Evolutionary conservation across 139 green algal species (phyloP).

Genomic region (Mesotaenium endlicherianum): DNA sequence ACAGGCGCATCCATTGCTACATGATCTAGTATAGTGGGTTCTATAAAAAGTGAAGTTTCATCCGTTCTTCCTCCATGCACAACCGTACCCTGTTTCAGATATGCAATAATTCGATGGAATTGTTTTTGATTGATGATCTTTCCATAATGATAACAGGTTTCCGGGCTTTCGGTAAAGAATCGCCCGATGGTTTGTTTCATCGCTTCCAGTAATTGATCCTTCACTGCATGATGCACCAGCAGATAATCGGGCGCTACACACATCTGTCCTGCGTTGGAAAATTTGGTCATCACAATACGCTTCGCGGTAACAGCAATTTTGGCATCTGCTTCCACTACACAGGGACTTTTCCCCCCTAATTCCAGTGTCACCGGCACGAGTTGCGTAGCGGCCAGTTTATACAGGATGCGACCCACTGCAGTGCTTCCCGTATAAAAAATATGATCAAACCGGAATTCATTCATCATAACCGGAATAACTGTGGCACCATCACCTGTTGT

Average conservation of each 20-base stretch:
- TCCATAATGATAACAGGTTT: not conserved
- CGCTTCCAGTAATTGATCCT: not conserved
- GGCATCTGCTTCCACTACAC: conserved; percentile 4
- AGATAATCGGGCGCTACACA: conserved; percentile 49
- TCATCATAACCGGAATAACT: not conserved
- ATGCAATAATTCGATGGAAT: not conserved
- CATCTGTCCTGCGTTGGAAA: conserved; percentile 39
- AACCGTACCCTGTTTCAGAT: not conserved
- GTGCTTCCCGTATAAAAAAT: conserved; percentile 1
- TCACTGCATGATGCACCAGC: conserved; percentile 17
- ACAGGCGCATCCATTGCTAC: not conserved
- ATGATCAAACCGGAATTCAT: not conserved
- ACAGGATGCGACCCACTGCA: not conserved
- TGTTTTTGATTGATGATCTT: conserved; percentile 20
- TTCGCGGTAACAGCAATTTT: not conserved
- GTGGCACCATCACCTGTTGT: not conserved
- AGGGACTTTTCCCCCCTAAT: conserved; percentile 47
- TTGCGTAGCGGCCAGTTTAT: not conserved
- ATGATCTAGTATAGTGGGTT: conserved; percentile 45
- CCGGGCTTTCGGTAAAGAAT: not conserved
- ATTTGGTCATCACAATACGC: not conserved
- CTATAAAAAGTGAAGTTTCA: conserved; percentile 14
- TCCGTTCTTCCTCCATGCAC: not conserved
- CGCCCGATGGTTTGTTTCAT: not conserved
- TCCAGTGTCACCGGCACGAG: conserved; percentile 24